Percentiles rank a stretch among this genome's conserved stretches.
Evolutionary conservation across 176 grass and related monocot genomes (phyloP).

Genomic region (Thalia dealbata): DNA sequence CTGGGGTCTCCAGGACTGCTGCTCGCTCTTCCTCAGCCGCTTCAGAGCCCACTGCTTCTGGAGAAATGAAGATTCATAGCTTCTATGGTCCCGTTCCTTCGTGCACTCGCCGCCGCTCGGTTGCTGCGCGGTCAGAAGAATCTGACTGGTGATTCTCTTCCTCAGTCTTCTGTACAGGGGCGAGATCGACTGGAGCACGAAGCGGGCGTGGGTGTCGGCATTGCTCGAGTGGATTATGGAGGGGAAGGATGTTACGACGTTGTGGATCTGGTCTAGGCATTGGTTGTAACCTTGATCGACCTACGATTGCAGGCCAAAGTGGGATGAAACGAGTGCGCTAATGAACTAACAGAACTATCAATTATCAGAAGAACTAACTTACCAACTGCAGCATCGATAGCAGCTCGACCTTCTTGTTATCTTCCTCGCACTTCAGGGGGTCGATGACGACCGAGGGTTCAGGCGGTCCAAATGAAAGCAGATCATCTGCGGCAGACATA

Average conservation of each 20-base stretch:
- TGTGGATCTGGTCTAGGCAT: conserved; percentile 70
- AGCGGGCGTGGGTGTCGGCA: conserved; percentile 29
- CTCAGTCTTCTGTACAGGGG: conserved; percentile 40
- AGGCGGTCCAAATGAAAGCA: conserved; percentile 22
- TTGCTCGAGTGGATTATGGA: conserved; percentile 19
- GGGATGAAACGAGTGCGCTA: background rate
- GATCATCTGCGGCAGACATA: conserved; percentile 18
- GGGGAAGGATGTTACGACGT: conserved; percentile 45
- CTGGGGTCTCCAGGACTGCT: conserved; percentile 73
- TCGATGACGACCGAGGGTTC: background rate
- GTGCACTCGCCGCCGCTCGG: conserved; percentile 10
- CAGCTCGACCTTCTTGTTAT: conserved; percentile 32
- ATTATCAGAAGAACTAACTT: conserved; percentile 9
- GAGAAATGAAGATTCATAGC: conserved; percentile 49
- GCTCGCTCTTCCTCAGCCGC: conserved; percentile 41
- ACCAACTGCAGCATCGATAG: conserved; percentile 47
- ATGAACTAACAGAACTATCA: background rate
- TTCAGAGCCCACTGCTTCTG: conserved; percentile 66
- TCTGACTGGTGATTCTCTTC: conserved; percentile 35
- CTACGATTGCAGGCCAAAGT: too few relatives aligned
- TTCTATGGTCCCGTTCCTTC: conserved; percentile 35
- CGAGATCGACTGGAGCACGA: conserved; percentile 47
- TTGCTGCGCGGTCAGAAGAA: conserved; percentile 20
- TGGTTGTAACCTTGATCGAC: conserved; percentile 64
- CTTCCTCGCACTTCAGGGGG: conserved; percentile 15